phyloP scores from a whole-genome alignment of 192 early-diverging fungal species.

The Jimgerdemannia flammicorona region DNA sequence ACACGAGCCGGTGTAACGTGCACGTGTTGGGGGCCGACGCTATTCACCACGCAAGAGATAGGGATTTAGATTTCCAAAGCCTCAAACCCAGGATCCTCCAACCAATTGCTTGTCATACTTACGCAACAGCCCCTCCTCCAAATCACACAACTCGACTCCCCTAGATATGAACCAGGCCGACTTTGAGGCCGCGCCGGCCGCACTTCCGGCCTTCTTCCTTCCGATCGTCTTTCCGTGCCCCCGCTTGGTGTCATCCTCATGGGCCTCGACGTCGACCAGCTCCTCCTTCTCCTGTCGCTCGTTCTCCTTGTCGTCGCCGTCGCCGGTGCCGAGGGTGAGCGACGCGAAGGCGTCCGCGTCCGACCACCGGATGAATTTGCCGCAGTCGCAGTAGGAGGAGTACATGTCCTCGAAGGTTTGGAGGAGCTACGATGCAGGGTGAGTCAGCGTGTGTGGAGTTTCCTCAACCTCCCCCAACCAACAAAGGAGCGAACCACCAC shows the following conservation, averaged over 20 bases:
- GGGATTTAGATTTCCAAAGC: background rate
- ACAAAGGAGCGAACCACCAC: no score
- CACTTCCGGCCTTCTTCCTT: conserved; percentile 30
- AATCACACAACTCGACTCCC: conserved; percentile 88
- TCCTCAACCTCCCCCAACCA: no score
- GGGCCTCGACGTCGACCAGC: background rate
- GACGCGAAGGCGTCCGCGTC: conserved; percentile 40
- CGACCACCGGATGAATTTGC: conserved; percentile 76
- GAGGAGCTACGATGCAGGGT: conserved; percentile 33
- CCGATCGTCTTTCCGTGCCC: conserved; percentile 13
- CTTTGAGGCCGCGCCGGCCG: conserved; percentile 8
- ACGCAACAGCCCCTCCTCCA: conserved; percentile 71
- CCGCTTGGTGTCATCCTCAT: no score
- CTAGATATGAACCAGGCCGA: conserved; percentile 78
- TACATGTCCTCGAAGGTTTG: conserved; percentile 72
- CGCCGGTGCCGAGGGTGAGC: conserved; percentile 11
- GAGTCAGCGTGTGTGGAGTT: background rate
- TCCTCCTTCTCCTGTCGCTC: conserved; percentile 13
- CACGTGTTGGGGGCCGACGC: conserved; percentile 86
- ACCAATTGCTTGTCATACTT: conserved; percentile 18
- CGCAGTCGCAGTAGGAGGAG: conserved; percentile 95
- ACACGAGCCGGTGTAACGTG: conserved; percentile 80
- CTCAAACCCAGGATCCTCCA: background rate
- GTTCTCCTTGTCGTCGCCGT: conserved; percentile 29
- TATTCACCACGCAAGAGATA: conserved; percentile 14